phyloP scores from a whole-genome alignment of 164 flowering plant genomes.

The Santalum album region DNA sequence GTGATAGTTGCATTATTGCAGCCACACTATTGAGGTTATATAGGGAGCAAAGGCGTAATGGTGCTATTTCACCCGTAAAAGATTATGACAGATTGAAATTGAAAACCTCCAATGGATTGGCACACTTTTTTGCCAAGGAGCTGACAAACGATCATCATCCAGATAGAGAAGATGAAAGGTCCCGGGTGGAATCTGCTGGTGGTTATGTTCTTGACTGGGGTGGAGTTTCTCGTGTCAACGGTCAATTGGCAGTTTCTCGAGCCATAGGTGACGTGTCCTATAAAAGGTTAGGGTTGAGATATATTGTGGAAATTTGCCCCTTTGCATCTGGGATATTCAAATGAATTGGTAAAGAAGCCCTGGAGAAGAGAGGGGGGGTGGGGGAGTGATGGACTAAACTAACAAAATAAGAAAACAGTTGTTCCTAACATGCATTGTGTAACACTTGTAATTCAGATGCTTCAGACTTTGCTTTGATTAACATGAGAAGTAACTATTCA shows the following conservation, averaged over 20 bases:
- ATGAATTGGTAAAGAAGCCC: too few species aligned
- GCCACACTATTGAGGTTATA: slow-evolving; percentile 52
- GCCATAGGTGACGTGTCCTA: slow-evolving; percentile 81
- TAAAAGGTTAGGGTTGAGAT: slow-evolving; percentile 46
- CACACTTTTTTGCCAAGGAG: slow-evolving; percentile 54
- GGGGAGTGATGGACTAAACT: too few species aligned
- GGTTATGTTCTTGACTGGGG: slow-evolving; percentile 72
- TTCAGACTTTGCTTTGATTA: too few species aligned
- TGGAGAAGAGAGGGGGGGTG: too few species aligned
- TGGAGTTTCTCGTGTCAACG: slow-evolving; percentile 84
- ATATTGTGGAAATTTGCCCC: too few species aligned
- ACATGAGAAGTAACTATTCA: too few species aligned
- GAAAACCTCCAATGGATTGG: slow-evolving; percentile 27
- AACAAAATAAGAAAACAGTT: too few species aligned
- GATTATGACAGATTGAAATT: slow-evolving; percentile 23
- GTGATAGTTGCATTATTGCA: slow-evolving; percentile 24
- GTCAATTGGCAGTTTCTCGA: slow-evolving; percentile 83
- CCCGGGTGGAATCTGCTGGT: slow-evolving; percentile 86
- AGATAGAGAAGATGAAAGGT: slow-evolving; percentile 84
- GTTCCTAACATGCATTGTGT: too few species aligned
- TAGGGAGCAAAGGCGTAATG: slow-evolving; percentile 43
- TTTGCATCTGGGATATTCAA: too few species aligned
- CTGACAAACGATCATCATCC: slow-evolving; percentile 94
- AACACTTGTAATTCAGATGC: too few species aligned
- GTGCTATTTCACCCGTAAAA: slow-evolving; percentile 28